A percentile compares a stretch with the other conserved stretches of the same genome.
Evolutionary conservation across 2,329 filamentous ascomycete genomes (phyloP).

Genomic region (Ophiosphaerella narmari): DNA sequence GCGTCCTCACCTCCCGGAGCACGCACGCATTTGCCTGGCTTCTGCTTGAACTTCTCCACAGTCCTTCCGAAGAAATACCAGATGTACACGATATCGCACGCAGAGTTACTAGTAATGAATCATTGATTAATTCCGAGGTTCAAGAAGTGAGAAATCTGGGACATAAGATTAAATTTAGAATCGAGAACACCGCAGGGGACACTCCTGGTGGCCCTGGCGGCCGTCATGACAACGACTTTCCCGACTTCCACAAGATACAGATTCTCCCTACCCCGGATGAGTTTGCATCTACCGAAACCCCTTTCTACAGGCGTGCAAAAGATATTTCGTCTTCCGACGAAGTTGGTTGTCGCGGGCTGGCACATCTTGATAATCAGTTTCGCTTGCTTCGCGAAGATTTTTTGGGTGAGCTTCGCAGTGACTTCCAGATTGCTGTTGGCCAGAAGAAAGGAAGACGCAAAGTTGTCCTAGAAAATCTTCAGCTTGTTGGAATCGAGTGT

Average conservation of each 20-base stretch:
- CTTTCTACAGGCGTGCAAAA: slow-evolving; percentile 60
- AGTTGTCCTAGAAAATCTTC: slow-evolving; percentile 49
- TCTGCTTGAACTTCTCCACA: slow-evolving; percentile 55
- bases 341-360: slow-evolving; percentile 45
- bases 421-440: slow-evolving; percentile 58
- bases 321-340: slow-evolving; percentile 52
- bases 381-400: slow-evolving; percentile 74
- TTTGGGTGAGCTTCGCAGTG: slow-evolving; percentile 67
- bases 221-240: slow-evolving; percentile 74
- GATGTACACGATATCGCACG: slow-evolving; percentile 33
- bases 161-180: slow-evolving; percentile 55
- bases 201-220: slow-evolving; percentile 58
- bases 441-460: slow-evolving; percentile 54
- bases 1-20: slow-evolving; percentile 25
- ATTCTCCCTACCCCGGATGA: slow-evolving; percentile 72
- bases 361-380: slow-evolving; percentile 73
- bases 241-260: slow-evolving; percentile 63
- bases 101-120: slow-evolving; percentile 19
- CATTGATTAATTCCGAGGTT: slow-evolving; percentile 42
- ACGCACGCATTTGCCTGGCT: slow-evolving; percentile 46
- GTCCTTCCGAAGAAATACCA: slow-evolving; percentile 28
- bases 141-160: slow-evolving; percentile 61
- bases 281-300: slow-evolving; percentile 56
- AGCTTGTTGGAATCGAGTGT: slow-evolving; percentile 47
- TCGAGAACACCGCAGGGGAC: slow-evolving; percentile 57